phyloP scores from a whole-genome alignment of 2,329 filamentous ascomycete genomes.

The Colletotrichum cereale region DNA sequence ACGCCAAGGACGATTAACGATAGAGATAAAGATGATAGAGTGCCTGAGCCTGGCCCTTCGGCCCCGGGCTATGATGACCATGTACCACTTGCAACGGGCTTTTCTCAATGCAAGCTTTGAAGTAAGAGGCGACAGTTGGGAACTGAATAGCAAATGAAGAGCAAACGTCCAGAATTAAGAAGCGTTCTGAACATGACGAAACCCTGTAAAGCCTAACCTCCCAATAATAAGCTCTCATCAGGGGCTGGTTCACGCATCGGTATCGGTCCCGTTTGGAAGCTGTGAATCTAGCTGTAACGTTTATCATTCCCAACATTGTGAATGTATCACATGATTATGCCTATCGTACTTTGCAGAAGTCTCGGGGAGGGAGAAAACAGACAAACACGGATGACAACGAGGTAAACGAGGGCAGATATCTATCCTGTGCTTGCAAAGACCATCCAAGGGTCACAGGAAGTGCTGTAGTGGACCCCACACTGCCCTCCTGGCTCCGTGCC shows the following conservation, averaged over 20 bases:
- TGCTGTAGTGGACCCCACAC: slow-evolving; percentile 26
- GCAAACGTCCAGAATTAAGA: neutral
- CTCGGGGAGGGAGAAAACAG: neutral
- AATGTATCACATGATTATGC: neutral
- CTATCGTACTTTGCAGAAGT: neutral
- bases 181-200: neutral
- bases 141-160: neutral
- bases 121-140: too few relatives aligned
- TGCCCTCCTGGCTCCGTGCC: slow-evolving; percentile 19
- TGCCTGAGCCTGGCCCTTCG: neutral
- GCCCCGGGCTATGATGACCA: slow-evolving; percentile 3
- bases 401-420: neutral
- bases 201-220: neutral
- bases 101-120: too few relatives aligned
- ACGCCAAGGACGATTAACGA: slow-evolving; percentile 21
- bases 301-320: neutral
- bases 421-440: neutral
- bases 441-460: neutral
- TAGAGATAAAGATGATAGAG: slow-evolving; percentile 18
- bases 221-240: neutral
- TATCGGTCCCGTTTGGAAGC: neutral
- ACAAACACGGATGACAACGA: neutral
- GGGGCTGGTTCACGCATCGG: neutral
- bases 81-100: neutral
- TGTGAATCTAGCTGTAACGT: too few relatives aligned